Base-by-base conservation (phyloP, 78 protist genomes). In the Dictyostelium capitatum region DNA sequence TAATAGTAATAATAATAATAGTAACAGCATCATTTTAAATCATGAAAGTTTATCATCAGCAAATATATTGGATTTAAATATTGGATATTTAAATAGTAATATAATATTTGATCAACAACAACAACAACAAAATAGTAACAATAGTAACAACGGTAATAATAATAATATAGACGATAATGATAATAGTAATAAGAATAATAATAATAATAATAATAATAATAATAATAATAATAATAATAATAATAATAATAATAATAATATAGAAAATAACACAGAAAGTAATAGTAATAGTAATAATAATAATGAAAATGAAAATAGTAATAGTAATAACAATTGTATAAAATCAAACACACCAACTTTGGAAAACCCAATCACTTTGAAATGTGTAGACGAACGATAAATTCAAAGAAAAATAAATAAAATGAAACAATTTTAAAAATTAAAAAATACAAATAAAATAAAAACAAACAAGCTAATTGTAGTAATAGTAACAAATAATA, bases 321-420 rank as follows among this genome's bases (percentile, higher is more conserved):
- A 73, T 47, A n/a, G 56, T 73, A 73, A n/a, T 73, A 73, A 73
- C 3, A 67, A 15, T 67, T 67, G 75, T 67, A 67, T 67, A 67
- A 67, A 67, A 67, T 67, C 75, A 32, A 67, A 62, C 70, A 57
- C 67, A 62, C 70, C 70, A 37, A 37, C 43, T 37, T 37, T 51
- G 19, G 75, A 67, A n/a, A n/a, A n/a, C 3, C 75, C 28, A 67
- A 67, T 67, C 75, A 67, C 25, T 67, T 67, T 67, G 15, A 67
- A 67, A 67, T 67, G 75, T 67, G 75, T 32, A 8, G 75, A 67
- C 12, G 73, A 64, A 62, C 70, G 70, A 62, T 62, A 62, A 62
- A 37, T 37, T 37, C 43, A 37, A 37, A 37, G 43, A 3, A 37
- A 37, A 37, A 37, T 37, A 37, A 37, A 37, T 37, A 37, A 37